These are phyloP conservation scores for Spirogloea muscicola DNA, from an alignment of 139 green algal genomes.

Conservation along the genomic window DNA sequence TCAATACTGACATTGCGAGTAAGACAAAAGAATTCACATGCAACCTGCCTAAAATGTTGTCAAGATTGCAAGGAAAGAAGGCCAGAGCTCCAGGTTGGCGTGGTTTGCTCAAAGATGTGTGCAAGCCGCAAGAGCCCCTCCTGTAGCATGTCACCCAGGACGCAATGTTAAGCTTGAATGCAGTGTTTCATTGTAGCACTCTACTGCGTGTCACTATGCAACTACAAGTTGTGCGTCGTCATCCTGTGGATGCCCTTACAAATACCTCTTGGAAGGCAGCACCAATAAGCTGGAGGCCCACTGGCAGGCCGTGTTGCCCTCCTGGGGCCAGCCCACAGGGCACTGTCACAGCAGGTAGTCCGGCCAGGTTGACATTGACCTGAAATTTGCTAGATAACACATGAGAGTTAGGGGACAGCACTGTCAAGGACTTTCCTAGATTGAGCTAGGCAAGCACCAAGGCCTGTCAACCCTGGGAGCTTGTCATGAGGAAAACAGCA, in stretches of 20 bases:
- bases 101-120: constrained; percentile 44
- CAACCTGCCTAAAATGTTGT: too few species aligned
- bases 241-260: not conserved
- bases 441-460: too few species aligned
- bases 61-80: too few species aligned
- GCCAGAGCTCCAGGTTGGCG: constrained; percentile 5
- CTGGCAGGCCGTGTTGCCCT: constrained; percentile 18
- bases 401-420: too few species aligned
- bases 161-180: not conserved
- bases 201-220: not conserved
- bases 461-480: too few species aligned
- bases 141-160: not conserved
- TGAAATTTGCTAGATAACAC: too few species aligned
- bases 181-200: not conserved
- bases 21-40: too few species aligned
- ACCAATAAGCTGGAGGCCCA: constrained; percentile 45
- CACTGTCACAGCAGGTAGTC: constrained; percentile 64
- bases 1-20: too few species aligned
- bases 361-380: constrained; percentile 84
- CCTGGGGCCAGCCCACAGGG: constrained; percentile 13
- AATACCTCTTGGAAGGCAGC: constrained; percentile 31
- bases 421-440: too few species aligned
- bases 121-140: constrained; percentile 19
- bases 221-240: not conserved
- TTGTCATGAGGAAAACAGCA: too few species aligned